A percentile compares a stretch with the other conserved stretches of the same genome.
Conservation (phyloP, 2,329 filamentous ascomycete species). For the Eutypella sp. region DNA sequence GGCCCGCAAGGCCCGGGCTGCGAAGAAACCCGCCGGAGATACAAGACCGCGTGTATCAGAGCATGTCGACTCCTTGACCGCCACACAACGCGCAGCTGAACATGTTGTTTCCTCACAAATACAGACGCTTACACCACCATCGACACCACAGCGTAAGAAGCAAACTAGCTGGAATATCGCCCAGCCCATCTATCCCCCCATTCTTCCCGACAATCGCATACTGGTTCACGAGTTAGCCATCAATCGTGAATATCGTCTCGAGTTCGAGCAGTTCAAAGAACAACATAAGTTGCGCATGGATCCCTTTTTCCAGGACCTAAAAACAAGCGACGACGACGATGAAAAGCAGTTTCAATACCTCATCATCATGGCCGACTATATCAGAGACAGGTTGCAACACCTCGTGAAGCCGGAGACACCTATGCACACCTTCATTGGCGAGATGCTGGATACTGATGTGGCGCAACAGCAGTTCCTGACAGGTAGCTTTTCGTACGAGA, state of each 20-base stretch:
- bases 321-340: conserved; percentile 60
- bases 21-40: conserved; percentile 64
- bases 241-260: conserved; percentile 72
- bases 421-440: conserved; percentile 69
- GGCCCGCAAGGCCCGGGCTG: conserved; percentile 59
- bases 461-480: conserved; percentile 64
- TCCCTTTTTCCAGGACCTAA: conserved; percentile 53
- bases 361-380: conserved; percentile 63
- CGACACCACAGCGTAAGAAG: conserved; percentile 40
- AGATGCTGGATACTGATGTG: conserved; percentile 68
- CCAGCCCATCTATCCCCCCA: conserved; percentile 42
- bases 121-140: conserved; percentile 50
- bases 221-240: conserved; percentile 77
- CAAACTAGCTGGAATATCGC: conserved; percentile 31
- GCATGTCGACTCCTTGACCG: conserved; percentile 32
- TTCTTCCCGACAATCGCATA: conserved; percentile 67
- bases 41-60: conserved; percentile 64
- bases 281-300: conserved; percentile 46
- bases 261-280: conserved; percentile 54
- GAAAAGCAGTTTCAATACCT: conserved; percentile 65
- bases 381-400: conserved; percentile 66
- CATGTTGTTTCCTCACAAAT: conserved; percentile 34
- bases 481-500: conserved; percentile 74
- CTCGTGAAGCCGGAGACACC: conserved; percentile 66
- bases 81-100: conserved; percentile 36